Conservation (phyloP, 306 rosid species). For the Urtica urens region DNA sequence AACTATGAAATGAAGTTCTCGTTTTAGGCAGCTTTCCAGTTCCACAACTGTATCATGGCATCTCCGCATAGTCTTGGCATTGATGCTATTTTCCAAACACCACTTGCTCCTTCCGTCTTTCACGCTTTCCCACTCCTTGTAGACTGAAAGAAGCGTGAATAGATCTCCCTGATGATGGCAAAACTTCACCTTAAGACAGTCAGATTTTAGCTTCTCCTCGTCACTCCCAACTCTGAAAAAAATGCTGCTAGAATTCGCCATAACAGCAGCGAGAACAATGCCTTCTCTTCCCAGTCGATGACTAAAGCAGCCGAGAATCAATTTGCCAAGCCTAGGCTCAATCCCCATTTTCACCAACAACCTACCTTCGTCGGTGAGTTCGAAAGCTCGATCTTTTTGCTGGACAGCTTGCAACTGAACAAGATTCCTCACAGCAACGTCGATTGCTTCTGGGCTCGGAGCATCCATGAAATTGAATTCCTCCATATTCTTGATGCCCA, state of each 20-base stretch:
- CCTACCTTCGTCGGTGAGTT: slow-evolving; percentile 58
- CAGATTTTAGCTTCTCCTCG: slow-evolving; percentile 65
- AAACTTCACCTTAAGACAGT: slow-evolving; percentile 74
- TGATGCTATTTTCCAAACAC: slow-evolving; percentile 96
- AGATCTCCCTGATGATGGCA: slow-evolving; percentile 90
- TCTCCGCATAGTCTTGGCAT: slow-evolving; percentile 88
- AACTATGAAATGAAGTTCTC: slow-evolving; percentile 40
- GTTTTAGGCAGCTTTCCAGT: slow-evolving; percentile 59
- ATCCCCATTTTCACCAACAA: slow-evolving; percentile 68
- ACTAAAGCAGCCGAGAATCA: slow-evolving; percentile 53
- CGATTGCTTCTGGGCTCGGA: slow-evolving; percentile 71
- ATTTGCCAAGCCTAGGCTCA: slow-evolving; percentile 94
- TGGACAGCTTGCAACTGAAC: slow-evolving; percentile 61
- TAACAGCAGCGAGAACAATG: slow-evolving; percentile 69
- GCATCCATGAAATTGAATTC: slow-evolving; percentile 88
- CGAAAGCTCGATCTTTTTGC: slow-evolving; percentile 26
- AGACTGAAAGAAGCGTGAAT: slow-evolving; percentile 83
- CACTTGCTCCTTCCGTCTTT: slow-evolving; percentile 44
- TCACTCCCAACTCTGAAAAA: slow-evolving; percentile 86
- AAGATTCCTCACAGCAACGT: slow-evolving; percentile 69
- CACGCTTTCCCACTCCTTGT: slow-evolving; percentile 66
- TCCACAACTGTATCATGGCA: slow-evolving; percentile 71
- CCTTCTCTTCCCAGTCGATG: slow-evolving; percentile 65
- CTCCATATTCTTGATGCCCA: slow-evolving; percentile 58
- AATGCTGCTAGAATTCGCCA: slow-evolving; percentile 81